Evolutionary conservation across 768 basidiomycete genomes (phyloP).

Genomic region (Boletus rubroflammeus): DNA sequence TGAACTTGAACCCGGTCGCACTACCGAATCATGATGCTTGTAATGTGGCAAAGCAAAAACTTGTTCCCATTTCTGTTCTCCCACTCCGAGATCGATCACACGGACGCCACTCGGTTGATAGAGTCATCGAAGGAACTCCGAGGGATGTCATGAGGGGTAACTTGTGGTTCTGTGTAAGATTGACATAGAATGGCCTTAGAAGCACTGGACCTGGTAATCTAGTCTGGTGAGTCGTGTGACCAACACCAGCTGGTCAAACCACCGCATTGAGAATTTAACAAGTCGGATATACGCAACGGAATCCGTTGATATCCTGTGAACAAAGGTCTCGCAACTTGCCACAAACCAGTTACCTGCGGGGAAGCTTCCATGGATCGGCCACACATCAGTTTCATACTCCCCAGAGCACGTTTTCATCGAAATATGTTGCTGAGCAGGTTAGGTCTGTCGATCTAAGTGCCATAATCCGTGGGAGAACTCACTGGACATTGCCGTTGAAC

Average conservation of each 20-base stretch:
- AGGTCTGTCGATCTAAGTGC: no score
- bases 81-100: background rate
- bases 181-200: background rate
- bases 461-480: no score
- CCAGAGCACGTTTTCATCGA: background rate
- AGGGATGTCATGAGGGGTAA: background rate
- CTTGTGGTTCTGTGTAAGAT: no score
- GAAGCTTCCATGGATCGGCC: background rate
- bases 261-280: background rate
- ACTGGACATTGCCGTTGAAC: no score
- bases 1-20: background rate
- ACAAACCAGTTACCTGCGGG: constrained; percentile 1
- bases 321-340: background rate
- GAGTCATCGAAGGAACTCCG: background rate
- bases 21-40: background rate
- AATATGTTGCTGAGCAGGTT: background rate
- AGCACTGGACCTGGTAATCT: background rate
- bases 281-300: no score
- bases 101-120: background rate
- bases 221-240: background rate
- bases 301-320: background rate
- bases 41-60: background rate
- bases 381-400: background rate
- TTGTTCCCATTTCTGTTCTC: constrained; percentile 7
- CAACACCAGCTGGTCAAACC: background rate